phyloP scores from a whole-genome alignment of 2,329 filamentous ascomycete genomes.

The Exophiala xenobiotica region DNA sequence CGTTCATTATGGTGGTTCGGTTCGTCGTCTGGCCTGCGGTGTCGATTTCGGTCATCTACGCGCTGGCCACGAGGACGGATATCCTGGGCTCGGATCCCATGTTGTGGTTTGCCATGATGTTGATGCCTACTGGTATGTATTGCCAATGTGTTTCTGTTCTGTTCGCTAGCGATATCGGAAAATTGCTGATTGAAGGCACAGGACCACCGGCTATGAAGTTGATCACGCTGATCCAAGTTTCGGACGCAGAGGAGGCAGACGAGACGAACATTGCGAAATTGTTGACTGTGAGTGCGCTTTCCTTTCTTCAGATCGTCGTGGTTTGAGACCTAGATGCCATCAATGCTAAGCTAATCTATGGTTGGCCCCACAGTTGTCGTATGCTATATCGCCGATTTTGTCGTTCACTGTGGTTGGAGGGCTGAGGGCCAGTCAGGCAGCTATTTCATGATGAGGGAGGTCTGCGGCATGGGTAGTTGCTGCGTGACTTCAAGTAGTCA shows the following conservation, averaged over 20 bases:
- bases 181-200: too few relatives aligned
- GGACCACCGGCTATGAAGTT: slow-evolving; percentile 56
- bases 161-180: too few relatives aligned
- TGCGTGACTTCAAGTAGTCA: too few relatives aligned
- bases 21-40: slow-evolving; percentile 62
- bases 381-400: slow-evolving; percentile 23
- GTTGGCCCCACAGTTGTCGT: slow-evolving; percentile 18
- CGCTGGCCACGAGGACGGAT: slow-evolving; percentile 53
- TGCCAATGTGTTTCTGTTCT: too few relatives aligned
- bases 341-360: neutral
- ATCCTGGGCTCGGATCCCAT: slow-evolving; percentile 59
- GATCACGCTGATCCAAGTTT: slow-evolving; percentile 47
- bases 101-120: slow-evolving; percentile 65
- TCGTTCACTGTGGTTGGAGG: slow-evolving; percentile 25
- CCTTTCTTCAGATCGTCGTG: neutral
- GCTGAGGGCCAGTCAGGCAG: slow-evolving; percentile 17
- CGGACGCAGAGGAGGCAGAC: slow-evolving; percentile 46
- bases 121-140: slow-evolving; percentile 52
- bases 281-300: slow-evolving; percentile 31
- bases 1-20: slow-evolving; percentile 55
- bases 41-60: slow-evolving; percentile 57
- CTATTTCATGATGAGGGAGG: neutral
- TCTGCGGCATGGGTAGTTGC: neutral
- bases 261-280: slow-evolving; percentile 57
- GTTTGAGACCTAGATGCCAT: neutral